These are phyloP conservation scores for Gloeophyllum trabeum DNA, from an alignment of 768 basidiomycete genomes.

Conservation along the genomic window DNA sequence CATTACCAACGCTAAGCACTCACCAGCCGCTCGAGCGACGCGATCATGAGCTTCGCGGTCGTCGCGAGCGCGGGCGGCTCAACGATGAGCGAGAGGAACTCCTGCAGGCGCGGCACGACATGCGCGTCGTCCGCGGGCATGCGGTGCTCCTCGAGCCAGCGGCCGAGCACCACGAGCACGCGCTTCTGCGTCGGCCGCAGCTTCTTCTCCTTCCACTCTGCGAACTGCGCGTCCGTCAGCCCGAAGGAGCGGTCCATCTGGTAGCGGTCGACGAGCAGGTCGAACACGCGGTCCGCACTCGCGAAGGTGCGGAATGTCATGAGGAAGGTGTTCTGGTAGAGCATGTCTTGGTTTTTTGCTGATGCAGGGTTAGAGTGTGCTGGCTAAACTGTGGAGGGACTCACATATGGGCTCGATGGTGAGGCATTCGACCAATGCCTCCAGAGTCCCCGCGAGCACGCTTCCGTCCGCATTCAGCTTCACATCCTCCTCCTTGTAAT, in stretches of 20 bases:
- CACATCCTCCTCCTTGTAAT: slow-evolving; percentile 40
- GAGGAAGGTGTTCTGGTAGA: slow-evolving; percentile 56
- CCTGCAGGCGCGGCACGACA: slow-evolving; percentile 41
- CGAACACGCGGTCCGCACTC: slow-evolving; percentile 55
- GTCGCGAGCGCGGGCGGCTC: slow-evolving; percentile 27
- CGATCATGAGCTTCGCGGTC: slow-evolving; percentile 36
- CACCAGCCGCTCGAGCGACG: slow-evolving; percentile 46
- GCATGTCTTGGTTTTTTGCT: background rate
- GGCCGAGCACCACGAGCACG: slow-evolving; percentile 39
- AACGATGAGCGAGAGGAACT: slow-evolving; percentile 34
- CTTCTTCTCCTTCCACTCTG: slow-evolving; percentile 56
- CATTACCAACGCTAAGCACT: slow-evolving; percentile 11
- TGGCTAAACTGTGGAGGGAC: slow-evolving; percentile 15
- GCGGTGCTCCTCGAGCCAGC: slow-evolving; percentile 53
- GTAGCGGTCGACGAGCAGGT: slow-evolving; percentile 56
- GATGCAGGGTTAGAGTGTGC: background rate
- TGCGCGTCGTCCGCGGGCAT: slow-evolving; percentile 56
- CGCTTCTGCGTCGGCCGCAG: slow-evolving; percentile 53
- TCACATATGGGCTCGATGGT: slow-evolving; percentile 50
- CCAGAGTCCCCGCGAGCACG: slow-evolving; percentile 58
- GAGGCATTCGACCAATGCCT: slow-evolving; percentile 62
- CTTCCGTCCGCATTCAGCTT: slow-evolving; percentile 52
- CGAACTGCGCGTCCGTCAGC: slow-evolving; percentile 37
- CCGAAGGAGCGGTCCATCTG: slow-evolving; percentile 33
- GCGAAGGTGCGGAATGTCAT: slow-evolving; percentile 79